Base-by-base conservation (phyloP, 345 rosid species). In the Triadica sebifera region DNA sequence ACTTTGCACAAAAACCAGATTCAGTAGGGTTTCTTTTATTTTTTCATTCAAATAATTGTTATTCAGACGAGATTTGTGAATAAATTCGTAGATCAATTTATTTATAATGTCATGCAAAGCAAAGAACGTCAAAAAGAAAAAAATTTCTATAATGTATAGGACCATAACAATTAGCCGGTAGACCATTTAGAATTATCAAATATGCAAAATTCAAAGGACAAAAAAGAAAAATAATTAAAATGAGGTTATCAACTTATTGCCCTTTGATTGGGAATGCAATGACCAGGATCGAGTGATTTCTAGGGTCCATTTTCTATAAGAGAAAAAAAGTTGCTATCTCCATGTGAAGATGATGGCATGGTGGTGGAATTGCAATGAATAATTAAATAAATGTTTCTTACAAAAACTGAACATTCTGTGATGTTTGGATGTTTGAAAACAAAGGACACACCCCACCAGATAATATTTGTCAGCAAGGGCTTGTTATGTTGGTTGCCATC, bases 401-500 rank as follows among this genome's bases (percentile, higher is more conserved):
- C n/a, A 55, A 20, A 4, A 7, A 57, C 2, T 17, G 6, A 17
- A 17, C 34, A 58, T 22, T 58, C 15, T 24, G 3, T 1, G 25
- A 29, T 29, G 61, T 61, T 68, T 11, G 67, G 46, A 46, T 58
- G 66, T 73, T 77, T 51, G 67, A 62, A 47, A 72, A 58, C 49
- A 64, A 10, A 24, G 22, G 11, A 52, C 66, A 77, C 20, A 66
- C 29, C 47, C 84, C 73, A 65, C 75, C 79, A 67, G 0, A 34
- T 25, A 25, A 1, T 29, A 29, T 29, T 51, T 69, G 70, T 72
- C 81, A 78, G 79, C 72, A 55, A 57, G 47, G 50, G 25, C 5
- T 70, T 67, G 56, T 68, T 68, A 64, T 67, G 56, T 63, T 68
- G 69, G 66, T 46, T 66, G 66, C 51, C 60, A 56, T 72, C 78